These are phyloP conservation scores for Fusarium floridanum DNA, from an alignment of 2,329 filamentous ascomycete genomes.

Conservation along the genomic window DNA sequence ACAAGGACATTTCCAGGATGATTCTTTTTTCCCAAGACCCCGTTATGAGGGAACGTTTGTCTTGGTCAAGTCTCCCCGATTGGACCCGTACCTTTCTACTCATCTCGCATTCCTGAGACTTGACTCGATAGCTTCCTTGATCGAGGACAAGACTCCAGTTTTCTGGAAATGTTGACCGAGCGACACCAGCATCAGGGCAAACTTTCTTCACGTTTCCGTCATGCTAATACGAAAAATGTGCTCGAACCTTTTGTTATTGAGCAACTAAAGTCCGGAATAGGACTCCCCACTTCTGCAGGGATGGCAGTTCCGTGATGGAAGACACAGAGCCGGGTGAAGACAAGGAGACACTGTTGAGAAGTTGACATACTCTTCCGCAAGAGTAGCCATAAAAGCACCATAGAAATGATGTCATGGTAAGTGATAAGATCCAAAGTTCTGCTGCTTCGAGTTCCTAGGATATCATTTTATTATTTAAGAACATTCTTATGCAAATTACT, in stretches of 20 bases:
- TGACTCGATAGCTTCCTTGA: not conserved
- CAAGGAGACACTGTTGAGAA: not conserved
- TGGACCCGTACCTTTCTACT: not conserved
- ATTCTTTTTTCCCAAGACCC: not conserved
- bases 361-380: no score
- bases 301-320: not conserved
- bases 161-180: not conserved
- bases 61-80: not conserved
- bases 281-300: not conserved
- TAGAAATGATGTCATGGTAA: not conserved
- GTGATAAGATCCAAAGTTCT: not conserved
- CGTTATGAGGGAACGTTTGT: not conserved
- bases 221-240: not conserved
- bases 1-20: constrained; percentile 3
- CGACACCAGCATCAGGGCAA: not conserved
- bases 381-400: no score
- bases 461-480: not conserved
- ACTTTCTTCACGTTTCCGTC: not conserved
- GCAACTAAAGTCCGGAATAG: not conserved
- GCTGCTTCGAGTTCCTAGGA: not conserved
- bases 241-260: not conserved
- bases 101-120: not conserved
- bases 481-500: not conserved
- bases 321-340: not conserved
- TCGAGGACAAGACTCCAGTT: not conserved